phyloP scores from a whole-genome alignment of 202 grass and related monocot genomes.

The Hordeum pubiflorum region DNA sequence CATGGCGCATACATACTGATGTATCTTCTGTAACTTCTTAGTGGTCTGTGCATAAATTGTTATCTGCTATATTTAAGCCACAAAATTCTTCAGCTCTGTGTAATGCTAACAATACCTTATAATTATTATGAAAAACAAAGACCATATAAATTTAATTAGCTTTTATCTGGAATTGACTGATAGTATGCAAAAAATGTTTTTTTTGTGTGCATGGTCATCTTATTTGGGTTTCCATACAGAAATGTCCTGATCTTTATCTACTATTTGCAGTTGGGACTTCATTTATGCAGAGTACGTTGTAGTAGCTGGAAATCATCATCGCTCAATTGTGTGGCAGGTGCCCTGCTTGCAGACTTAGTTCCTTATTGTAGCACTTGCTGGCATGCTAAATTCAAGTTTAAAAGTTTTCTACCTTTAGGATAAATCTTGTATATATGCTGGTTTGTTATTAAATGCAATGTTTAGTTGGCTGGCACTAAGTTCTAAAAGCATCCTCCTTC shows the following conservation, averaged over 20 bases:
- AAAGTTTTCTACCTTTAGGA: neutral
- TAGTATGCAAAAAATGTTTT: neutral
- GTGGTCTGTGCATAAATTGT: neutral
- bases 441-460: neutral
- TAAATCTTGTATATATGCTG: neutral
- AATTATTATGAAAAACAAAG: too few species aligned
- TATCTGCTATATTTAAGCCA: neutral
- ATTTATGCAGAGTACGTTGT: slow-evolving; percentile 97
- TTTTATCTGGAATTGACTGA: neutral
- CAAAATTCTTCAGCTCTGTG: neutral
- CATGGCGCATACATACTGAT: neutral
- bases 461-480: slow-evolving; percentile 7
- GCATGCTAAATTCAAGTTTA: neutral
- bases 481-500: neutral
- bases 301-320: slow-evolving; percentile 83
- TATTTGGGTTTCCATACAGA: neutral
- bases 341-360: neutral
- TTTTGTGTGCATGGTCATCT: neutral
- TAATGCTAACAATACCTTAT: neutral
- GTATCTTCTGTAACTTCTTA: neutral
- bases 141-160: too few species aligned
- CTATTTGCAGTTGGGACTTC: slow-evolving; percentile 89
- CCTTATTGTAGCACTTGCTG: neutral
- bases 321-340: slow-evolving; percentile 96
- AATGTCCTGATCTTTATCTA: neutral